Conservation (phyloP, 108 stramenopile species). For the Cyclostephanos invisitatus region DNA sequence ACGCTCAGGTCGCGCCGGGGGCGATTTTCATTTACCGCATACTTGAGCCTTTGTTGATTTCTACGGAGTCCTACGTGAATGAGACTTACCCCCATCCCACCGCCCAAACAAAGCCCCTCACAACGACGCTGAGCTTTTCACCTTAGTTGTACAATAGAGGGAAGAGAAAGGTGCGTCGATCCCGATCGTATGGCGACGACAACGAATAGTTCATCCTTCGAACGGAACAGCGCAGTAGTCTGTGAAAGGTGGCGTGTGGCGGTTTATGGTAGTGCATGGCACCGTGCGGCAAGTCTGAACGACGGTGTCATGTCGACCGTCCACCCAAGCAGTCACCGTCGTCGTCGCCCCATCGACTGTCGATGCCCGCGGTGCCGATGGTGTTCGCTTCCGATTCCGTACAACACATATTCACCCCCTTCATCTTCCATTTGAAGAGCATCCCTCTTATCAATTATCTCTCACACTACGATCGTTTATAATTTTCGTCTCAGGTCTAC, state of each 20-base stretch:
- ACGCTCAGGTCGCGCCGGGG: no score
- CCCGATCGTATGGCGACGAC: not conserved
- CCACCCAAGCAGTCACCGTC: not conserved
- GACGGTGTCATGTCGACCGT: not conserved
- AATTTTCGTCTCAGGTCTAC: not conserved
- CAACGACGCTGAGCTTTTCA: not conserved
- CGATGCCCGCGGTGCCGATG: not conserved
- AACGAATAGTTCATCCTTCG: not conserved
- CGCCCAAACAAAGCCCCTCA: not conserved
- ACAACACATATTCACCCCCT: not conserved
- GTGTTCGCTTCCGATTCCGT: not conserved
- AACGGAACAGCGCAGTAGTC: not conserved
- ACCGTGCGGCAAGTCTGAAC: not conserved
- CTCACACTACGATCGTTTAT: not conserved
- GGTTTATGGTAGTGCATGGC: no score
- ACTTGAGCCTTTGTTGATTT: not conserved
- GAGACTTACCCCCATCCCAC: not conserved
- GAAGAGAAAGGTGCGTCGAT: conserved; percentile 1
- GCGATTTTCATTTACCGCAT: conserved; percentile 8
- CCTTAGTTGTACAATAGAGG: not conserved
- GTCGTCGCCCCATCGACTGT: not conserved
- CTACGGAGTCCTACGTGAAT: not conserved
- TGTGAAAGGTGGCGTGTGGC: not conserved
- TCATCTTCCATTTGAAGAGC: not conserved
- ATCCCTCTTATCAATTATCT: not conserved